Conservation (phyloP, 257 asterid genomes). For the Thymus mandschuricus region DNA sequence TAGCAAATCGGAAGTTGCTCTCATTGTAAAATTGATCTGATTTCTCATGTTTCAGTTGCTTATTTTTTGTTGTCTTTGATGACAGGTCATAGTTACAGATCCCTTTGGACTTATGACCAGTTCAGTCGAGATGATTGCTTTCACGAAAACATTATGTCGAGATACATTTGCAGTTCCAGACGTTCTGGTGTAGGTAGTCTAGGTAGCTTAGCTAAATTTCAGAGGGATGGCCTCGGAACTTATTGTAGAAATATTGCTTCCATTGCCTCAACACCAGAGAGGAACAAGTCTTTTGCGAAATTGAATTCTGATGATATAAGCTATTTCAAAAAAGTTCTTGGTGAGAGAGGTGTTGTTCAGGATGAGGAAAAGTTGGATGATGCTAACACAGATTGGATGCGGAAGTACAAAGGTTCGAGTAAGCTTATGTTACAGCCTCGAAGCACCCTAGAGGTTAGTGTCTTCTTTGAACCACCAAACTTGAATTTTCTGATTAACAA, state of each 20-base stretch:
- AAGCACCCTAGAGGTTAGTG: constrained; percentile 69
- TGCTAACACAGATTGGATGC: constrained; percentile 95
- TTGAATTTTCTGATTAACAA: constrained; percentile 11
- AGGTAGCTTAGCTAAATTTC: constrained; percentile 27
- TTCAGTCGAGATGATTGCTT: constrained; percentile 32
- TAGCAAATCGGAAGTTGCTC: constrained; percentile 8
- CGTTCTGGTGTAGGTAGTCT: constrained; percentile 34
- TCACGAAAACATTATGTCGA: constrained; percentile 29
- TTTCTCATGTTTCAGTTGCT: constrained; percentile 5
- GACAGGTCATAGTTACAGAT: constrained; percentile 40
- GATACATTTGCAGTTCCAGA: constrained; percentile 24
- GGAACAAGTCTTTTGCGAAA: constrained; percentile 63
- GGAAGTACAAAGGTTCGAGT: constrained; percentile 83
- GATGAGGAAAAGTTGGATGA: constrained; percentile 76
- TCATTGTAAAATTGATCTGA: neutral
- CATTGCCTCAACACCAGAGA: constrained; percentile 44
- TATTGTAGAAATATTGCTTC: constrained; percentile 57
- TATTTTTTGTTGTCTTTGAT: constrained; percentile 28
- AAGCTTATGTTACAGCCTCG: constrained; percentile 86
- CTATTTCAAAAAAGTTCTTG: constrained; percentile 75
- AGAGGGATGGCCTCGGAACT: constrained; percentile 35
- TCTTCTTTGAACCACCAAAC: constrained; percentile 24
- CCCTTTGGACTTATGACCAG: constrained; percentile 25
- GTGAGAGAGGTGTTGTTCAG: constrained; percentile 83
- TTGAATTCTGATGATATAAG: constrained; percentile 68